phyloP scores from a whole-genome alignment of 768 basidiomycete species.

The Mycena filopes region DNA sequence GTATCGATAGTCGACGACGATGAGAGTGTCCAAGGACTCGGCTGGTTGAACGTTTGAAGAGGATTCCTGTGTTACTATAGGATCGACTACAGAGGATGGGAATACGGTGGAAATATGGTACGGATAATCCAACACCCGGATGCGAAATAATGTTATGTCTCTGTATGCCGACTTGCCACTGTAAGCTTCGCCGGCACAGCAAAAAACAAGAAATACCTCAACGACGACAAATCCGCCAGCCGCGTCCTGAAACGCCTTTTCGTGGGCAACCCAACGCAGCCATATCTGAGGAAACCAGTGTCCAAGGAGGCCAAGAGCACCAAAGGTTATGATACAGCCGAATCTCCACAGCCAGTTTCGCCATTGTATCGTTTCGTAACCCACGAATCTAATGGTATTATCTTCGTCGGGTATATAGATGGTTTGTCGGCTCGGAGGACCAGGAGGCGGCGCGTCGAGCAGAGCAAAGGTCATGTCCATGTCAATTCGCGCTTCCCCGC shows the following conservation, averaged over 20 bases:
- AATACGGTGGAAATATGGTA: slow-evolving; percentile 88
- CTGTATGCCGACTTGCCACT: slow-evolving; percentile 79
- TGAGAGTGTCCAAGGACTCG: slow-evolving; percentile 47
- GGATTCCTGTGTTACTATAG: slow-evolving; percentile 32
- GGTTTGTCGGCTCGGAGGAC: slow-evolving; percentile 87
- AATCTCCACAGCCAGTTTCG: slow-evolving; percentile 76
- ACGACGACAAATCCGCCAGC: slow-evolving; percentile 83
- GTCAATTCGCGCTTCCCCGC: slow-evolving; percentile 85
- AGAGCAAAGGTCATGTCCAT: slow-evolving; percentile 74
- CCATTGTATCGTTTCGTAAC: slow-evolving; percentile 77
- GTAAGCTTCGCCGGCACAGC: slow-evolving; percentile 19
- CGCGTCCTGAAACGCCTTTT: slow-evolving; percentile 83
- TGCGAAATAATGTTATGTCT: slow-evolving; percentile 81
- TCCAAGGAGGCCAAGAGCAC: slow-evolving; percentile 82
- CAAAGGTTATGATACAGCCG: slow-evolving; percentile 74
- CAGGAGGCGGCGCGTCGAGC: slow-evolving; percentile 77
- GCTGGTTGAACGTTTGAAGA: slow-evolving; percentile 1
- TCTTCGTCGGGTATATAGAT: slow-evolving; percentile 93
- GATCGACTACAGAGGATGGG: slow-evolving; percentile 48
- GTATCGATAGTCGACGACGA: slow-evolving; percentile 91
- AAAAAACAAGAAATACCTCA: slow-evolving; percentile 69
- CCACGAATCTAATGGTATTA: slow-evolving; percentile 85
- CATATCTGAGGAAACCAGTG: slow-evolving; percentile 95
- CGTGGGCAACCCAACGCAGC: slow-evolving; percentile 87
- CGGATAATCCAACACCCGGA: slow-evolving; percentile 76